Percentiles rank a stretch among this genome's conserved stretches.
phyloP scores from a whole-genome alignment of 306 rosid genomes.

The Sicyos edulis region DNA sequence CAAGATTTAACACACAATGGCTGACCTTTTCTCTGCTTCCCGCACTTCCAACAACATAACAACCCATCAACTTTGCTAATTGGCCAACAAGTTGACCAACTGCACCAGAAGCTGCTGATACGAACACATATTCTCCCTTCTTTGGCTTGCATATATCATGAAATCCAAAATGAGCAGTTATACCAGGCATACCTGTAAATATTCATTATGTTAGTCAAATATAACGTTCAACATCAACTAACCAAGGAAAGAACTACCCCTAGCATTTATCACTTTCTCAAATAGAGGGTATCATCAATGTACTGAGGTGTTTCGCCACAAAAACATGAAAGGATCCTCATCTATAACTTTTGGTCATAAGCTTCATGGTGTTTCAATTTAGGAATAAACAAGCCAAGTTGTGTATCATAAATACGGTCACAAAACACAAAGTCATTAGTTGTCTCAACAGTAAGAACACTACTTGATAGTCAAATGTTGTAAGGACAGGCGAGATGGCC shows the following conservation, averaged over 20 bases:
- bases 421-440: neutral
- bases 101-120: slow-evolving; percentile 39
- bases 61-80: slow-evolving; percentile 33
- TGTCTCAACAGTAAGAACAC: neutral
- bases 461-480: too few relatives aligned
- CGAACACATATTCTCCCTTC: slow-evolving; percentile 34
- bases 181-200: slow-evolving; percentile 32
- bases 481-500: too few relatives aligned
- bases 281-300: neutral
- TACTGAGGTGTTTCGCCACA: neutral
- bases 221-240: neutral
- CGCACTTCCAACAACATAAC: slow-evolving; percentile 43
- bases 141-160: slow-evolving; percentile 31
- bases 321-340: neutral
- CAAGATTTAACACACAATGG: neutral
- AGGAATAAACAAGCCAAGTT: neutral
- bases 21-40: slow-evolving; percentile 35
- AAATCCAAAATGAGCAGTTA: slow-evolving; percentile 35
- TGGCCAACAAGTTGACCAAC: too few relatives aligned
- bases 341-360: neutral
- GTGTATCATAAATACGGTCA: neutral
- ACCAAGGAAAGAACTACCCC: neutral
- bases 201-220: neutral
- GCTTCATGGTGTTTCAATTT: neutral
- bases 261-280: slow-evolving; percentile 6